Base-by-base conservation (phyloP, 2,329 filamentous ascomycete genomes). In the Pseudogymnoascus verrucosus region DNA sequence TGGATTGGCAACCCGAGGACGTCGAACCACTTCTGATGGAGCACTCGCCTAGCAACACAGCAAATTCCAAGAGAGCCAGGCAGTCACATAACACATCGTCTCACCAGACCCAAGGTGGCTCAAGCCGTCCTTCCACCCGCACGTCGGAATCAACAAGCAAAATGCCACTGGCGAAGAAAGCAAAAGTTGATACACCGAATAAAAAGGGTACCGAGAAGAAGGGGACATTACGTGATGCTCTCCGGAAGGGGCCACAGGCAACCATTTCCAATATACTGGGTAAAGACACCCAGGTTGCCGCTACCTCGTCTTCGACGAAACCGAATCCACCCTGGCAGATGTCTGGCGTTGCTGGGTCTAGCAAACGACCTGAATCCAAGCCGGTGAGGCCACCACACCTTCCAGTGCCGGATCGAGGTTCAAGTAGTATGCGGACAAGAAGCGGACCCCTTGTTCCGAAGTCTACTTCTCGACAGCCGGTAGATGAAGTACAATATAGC, bases 221-320 rank as follows among this genome's bases (percentile, higher is more conserved):
- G 65, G 69, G 73, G 0, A 70, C 70, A 0, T 72, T 85, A 44
- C 79, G 81, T 37, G 79, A 80, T 62, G 83, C 77, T 3, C 71
- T 86, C n/a, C 82, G 76, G 63, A 82, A 80, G 63, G 76, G 80
- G 2, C 74, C 79, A 5, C 76, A 76, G 21, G 77, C 80, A 37
- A 76, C 78, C 1, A 70, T 84, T 5, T 77, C 80, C 0, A 80
- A 76, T 64, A 72, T 84, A 0, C 79, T 81, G 72, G 78, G 75
- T 62, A 84, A 80, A 61, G 81, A 84, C n/a, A 67, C 74, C 0
- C 67, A 72, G 39, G n/a, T 61, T 37, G 11, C 60, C 11, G 66
- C 61, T 14, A 23, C 36, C 7, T n/a, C 21, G 4, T 26, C 62
- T 5, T 59, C 40, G 12, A 67, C 67, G 19, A 67, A 64, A 19